Base-by-base conservation (phyloP, 2,329 filamentous ascomycete species). In the Exutisphaerella laricina region DNA sequence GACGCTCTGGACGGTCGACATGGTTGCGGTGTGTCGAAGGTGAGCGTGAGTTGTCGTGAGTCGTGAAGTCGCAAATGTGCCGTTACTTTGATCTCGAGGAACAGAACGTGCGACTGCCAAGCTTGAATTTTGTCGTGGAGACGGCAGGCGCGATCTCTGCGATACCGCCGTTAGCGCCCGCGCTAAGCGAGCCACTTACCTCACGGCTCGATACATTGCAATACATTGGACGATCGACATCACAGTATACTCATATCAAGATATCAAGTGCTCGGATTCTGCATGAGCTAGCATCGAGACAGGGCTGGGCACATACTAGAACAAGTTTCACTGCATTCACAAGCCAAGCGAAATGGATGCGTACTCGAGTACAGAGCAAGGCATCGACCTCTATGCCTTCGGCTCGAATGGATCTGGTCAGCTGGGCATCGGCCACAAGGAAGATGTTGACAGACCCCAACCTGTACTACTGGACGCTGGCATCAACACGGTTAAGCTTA, bases 1-100 rank as follows among this genome's bases (percentile, higher is more conserved):
- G 54, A 72, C 70, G 60, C 65, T 70, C 61, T 72, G 70, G 45
- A 58, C 75, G 72, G 85, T 83, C 82, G 88, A 87, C 72, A 68
- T 85, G 76, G n/a, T 29, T 65, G 47, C 6, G 23, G 47, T 38
- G 39, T 46, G 37, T 51, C 42, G 46, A n/a, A n/a, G 26, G 37
- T 40, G 18, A 40, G 26, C 12, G 34, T 31, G 16, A 22, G 39
- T 43, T 10, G 23, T 29, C 16, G 17, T 12, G 18, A 33, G 45
- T 48, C 48, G 47, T 41, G 46, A 10, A 9, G 35, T 26, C 25
- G 25, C 22, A 29, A 30, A 20, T 39, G 13, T 21, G 17, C 37
- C 13, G 25, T 39, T 39, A 26, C 25, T n/a, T n/a, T n/a, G n/a
- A n/a, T n/a, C n/a, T n/a, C n/a, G n/a, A n/a, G n/a, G n/a, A n/a